Evolutionary conservation across 2,329 filamentous ascomycete genomes (phyloP).

Genomic region (Fusarium sp.): DNA sequence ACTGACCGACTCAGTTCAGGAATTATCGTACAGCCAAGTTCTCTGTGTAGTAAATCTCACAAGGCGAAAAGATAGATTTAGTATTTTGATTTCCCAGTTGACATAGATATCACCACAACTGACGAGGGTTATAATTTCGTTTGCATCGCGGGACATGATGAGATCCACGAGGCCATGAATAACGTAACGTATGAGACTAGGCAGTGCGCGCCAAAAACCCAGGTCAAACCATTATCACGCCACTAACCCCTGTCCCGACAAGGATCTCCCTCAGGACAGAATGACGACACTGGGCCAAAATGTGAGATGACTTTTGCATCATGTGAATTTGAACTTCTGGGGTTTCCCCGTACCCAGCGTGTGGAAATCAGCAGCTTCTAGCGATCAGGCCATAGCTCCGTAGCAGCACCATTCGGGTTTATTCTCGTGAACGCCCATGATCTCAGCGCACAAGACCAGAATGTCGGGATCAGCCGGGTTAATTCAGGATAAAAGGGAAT

Average conservation of each 20-base stretch:
- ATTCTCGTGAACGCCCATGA: not conserved
- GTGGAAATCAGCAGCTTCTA: not conserved
- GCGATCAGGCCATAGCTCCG: not conserved
- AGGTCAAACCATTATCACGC: too few species aligned
- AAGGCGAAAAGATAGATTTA: too few species aligned
- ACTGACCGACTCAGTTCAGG: too few species aligned
- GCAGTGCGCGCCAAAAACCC: too few species aligned
- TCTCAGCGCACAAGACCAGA: not conserved
- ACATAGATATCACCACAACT: too few species aligned
- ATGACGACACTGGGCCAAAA: not conserved
- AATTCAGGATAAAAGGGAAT: not conserved
- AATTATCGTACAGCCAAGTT: too few species aligned
- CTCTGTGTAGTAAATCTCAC: too few species aligned
- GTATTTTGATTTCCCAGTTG: too few species aligned
- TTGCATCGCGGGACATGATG: too few species aligned
- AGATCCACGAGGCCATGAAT: too few species aligned
- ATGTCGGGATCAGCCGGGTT: not conserved
- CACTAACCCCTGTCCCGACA: accelerated
- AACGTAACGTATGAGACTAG: too few species aligned
- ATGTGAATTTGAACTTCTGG: not conserved
- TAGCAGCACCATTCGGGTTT: not conserved
- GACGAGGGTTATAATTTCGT: too few species aligned
- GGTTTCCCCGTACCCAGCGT: not conserved
- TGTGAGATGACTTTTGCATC: not conserved
- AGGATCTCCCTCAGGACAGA: not conserved